phyloP scores from a whole-genome alignment of 1,139 yeast genomes.

The Yamadazyma spencermartinsiae region DNA sequence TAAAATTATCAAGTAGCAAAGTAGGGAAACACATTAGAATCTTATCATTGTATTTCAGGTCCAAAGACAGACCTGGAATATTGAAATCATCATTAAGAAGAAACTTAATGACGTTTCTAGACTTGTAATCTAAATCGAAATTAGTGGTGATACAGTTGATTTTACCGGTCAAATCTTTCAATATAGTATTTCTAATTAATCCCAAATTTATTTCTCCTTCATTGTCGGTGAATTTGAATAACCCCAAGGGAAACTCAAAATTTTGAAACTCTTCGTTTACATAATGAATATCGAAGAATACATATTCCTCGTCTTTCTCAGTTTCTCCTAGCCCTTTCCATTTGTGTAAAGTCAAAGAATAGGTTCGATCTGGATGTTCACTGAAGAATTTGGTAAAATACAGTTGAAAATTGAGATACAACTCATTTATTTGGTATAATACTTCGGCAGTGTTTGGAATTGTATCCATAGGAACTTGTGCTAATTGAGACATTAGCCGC shows the following conservation, averaged over 20 bases:
- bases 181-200: conserved; percentile 13
- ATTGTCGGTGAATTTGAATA: conserved; percentile 15
- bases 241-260: conserved; percentile 24
- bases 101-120: conserved; percentile 20
- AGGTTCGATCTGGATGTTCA: conserved; percentile 11
- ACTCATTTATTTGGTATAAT: conserved; percentile 19
- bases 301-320: conserved; percentile 6
- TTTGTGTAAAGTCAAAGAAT: conserved; percentile 24
- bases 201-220: conserved; percentile 12
- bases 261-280: conserved; percentile 17
- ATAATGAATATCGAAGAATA: conserved; percentile 22
- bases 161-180: conserved; percentile 16
- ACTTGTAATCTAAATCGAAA: conserved; percentile 19
- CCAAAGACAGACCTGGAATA: neutral
- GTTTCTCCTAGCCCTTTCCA: conserved; percentile 19
- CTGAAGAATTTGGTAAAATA: conserved; percentile 21
- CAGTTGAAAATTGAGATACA: conserved; percentile 21
- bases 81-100: conserved; percentile 8
- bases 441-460: conserved; percentile 22
- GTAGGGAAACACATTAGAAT: conserved; percentile 22
- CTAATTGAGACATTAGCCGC: conserved; percentile 12
- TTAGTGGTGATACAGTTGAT: conserved; percentile 23
- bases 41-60: conserved; percentile 10
- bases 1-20: conserved; percentile 14
- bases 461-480: conserved; percentile 3